Conservation (phyloP, 495 filamentous ascomycete genomes). For the Ascodesmis nigricans region DNA sequence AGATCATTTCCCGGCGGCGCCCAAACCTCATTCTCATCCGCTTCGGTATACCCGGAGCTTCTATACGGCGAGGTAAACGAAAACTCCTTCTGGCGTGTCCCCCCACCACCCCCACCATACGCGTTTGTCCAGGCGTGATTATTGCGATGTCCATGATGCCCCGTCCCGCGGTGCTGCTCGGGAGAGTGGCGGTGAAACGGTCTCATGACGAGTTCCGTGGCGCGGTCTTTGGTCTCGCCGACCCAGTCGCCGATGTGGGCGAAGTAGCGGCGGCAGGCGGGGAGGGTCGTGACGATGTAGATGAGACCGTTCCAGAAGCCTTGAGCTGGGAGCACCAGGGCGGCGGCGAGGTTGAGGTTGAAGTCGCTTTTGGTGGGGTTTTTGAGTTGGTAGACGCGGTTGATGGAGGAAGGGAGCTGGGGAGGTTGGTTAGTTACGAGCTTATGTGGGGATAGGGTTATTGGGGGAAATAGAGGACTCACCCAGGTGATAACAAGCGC, state of each 20-base stretch:
- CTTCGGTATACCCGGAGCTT: no score
- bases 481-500: slow-evolving; percentile 68
- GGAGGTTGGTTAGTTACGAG: slow-evolving; percentile 4
- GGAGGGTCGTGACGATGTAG: slow-evolving; percentile 40
- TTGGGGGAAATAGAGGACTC: slow-evolving; percentile 2
- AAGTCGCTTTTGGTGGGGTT: slow-evolving; percentile 32
- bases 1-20: no score
- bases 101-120: no score
- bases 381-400: slow-evolving; percentile 49
- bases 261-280: slow-evolving; percentile 17
- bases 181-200: no score
- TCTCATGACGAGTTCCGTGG: no score
- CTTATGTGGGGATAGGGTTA: background rate
- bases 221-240: background rate
- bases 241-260: slow-evolving; percentile 2
- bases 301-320: slow-evolving; percentile 77
- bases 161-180: no score
- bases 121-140: no score
- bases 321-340: slow-evolving; percentile 60
- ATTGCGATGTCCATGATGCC: no score
- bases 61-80: no score
- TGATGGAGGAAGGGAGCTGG: slow-evolving; percentile 55
- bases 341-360: slow-evolving; percentile 43
- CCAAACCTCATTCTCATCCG: no score
- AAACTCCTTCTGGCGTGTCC: no score